Conservation (phyloP, 2,329 filamentous ascomycete species). For the Aspergillus sclerotialis region DNA sequence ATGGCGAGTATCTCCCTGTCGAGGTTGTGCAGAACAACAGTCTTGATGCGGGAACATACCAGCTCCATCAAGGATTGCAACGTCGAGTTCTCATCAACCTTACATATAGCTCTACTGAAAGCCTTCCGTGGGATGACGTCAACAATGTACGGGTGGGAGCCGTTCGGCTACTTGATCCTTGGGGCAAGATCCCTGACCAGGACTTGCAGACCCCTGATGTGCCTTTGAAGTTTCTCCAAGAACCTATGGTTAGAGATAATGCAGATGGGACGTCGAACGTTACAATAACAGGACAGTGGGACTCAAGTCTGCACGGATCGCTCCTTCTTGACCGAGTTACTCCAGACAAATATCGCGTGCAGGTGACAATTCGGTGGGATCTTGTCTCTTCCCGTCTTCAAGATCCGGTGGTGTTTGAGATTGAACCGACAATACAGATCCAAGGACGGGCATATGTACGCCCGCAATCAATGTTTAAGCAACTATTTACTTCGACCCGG, state of each 20-base stretch:
- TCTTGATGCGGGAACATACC: slow-evolving; percentile 82
- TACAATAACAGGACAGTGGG: slow-evolving; percentile 88
- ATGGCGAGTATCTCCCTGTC: slow-evolving; percentile 83
- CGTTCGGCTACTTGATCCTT: slow-evolving; percentile 75
- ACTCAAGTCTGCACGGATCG: slow-evolving; percentile 86
- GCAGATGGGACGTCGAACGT: slow-evolving; percentile 85
- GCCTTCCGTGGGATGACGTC: slow-evolving; percentile 81
- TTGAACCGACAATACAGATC: slow-evolving; percentile 76
- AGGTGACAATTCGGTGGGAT: slow-evolving; percentile 82
- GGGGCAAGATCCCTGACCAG: slow-evolving; percentile 77
- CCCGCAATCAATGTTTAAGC: slow-evolving; percentile 77
- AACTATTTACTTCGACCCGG: slow-evolving; percentile 75
- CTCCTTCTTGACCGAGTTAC: slow-evolving; percentile 90
- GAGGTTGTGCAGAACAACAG: slow-evolving; percentile 84
- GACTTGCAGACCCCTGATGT: slow-evolving; percentile 67
- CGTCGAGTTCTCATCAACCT: slow-evolving; percentile 79
- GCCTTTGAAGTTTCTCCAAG: slow-evolving; percentile 65
- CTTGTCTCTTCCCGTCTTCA: slow-evolving; percentile 74
- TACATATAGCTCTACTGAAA: slow-evolving; percentile 85
- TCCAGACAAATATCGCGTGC: slow-evolving; percentile 84
- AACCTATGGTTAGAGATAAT: slow-evolving; percentile 75
- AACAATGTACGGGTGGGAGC: slow-evolving; percentile 69
- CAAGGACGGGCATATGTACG: slow-evolving; percentile 76
- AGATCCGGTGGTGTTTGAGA: slow-evolving; percentile 80
- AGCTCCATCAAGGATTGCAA: slow-evolving; percentile 91